Percentiles rank a stretch among this genome's conserved stretches.
phyloP scores from a whole-genome alignment of 2,329 filamentous ascomycete species.

The Colletotrichum tropicale region DNA sequence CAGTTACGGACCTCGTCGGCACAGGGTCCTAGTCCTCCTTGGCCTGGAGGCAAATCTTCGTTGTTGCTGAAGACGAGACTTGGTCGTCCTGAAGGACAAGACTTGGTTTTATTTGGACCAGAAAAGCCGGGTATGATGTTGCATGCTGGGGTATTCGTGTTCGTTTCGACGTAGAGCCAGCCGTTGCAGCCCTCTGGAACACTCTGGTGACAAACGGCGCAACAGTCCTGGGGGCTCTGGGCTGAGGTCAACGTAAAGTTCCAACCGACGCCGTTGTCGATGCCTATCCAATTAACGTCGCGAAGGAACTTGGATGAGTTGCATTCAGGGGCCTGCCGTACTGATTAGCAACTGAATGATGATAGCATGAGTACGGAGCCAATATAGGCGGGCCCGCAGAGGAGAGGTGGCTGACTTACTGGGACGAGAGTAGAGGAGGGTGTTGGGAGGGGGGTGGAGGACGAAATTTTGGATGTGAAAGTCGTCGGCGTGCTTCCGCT shows the following conservation, averaged over 20 bases:
- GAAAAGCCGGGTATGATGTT: slow-evolving; percentile 18
- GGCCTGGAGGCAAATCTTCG: background rate
- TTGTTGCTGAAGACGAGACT: slow-evolving; percentile 16
- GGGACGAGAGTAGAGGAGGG: background rate
- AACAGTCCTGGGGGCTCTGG: slow-evolving; percentile 16
- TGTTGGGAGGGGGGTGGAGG: background rate
- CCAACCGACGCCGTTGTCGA: slow-evolving; percentile 6
- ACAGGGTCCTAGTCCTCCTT: slow-evolving; percentile 19
- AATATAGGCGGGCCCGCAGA: background rate
- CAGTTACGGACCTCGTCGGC: background rate
- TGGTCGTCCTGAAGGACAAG: slow-evolving; percentile 19
- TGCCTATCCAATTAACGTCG: slow-evolving; percentile 21
- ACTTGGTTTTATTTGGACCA: background rate
- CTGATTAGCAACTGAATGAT: background rate
- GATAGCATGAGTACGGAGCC: background rate
- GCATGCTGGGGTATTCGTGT: slow-evolving; percentile 7
- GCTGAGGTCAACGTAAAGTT: slow-evolving; percentile 9
- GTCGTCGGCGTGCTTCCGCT: background rate
- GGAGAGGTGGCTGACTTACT: background rate
- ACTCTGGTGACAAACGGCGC: slow-evolving; percentile 13
- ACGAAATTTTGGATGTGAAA: background rate
- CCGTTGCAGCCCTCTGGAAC: slow-evolving; percentile 20
- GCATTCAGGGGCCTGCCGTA: slow-evolving; percentile 2
- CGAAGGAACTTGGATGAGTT: background rate
- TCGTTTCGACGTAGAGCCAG: slow-evolving; percentile 16